Evolutionary conservation across 2,329 filamentous ascomycete species (phyloP).

Genomic region (Aspergillus neotritici): DNA sequence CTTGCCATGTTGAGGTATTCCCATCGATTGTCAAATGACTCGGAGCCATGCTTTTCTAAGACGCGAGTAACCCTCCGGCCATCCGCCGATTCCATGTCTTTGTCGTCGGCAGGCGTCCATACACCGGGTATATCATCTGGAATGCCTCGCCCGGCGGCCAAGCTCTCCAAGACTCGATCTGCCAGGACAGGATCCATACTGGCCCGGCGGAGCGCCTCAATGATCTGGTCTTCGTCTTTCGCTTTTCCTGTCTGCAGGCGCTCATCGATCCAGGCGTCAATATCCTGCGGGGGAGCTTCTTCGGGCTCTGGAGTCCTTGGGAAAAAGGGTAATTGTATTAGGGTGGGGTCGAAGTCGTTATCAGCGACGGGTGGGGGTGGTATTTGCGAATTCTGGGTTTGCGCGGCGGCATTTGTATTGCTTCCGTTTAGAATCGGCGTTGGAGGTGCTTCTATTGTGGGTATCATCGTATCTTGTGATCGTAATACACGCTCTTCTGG

Average conservation of each 20-base stretch:
- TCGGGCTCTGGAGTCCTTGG: constrained; percentile 15
- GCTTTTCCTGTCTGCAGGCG: constrained; percentile 26
- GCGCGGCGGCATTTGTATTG: neutral
- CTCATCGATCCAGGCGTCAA: constrained; percentile 38
- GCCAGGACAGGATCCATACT: constrained; percentile 38
- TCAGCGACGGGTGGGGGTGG: constrained; percentile 5
- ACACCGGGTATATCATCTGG: constrained; percentile 40
- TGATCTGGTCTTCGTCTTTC: constrained; percentile 25
- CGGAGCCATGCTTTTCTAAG: constrained; percentile 42
- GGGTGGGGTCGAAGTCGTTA: constrained; percentile 15
- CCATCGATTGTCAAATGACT: constrained; percentile 30
- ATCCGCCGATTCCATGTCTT: constrained; percentile 30
- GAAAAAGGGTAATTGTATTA: constrained; percentile 29
- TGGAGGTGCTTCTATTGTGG: too few species aligned
- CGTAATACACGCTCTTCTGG: too few species aligned
- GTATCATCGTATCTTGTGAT: too few species aligned
- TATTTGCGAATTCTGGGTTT: neutral
- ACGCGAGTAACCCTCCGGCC: constrained; percentile 30
- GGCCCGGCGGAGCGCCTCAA: constrained; percentile 34
- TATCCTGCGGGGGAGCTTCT: constrained; percentile 16
- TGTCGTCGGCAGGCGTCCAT: constrained; percentile 45
- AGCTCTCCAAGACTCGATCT: constrained; percentile 29
- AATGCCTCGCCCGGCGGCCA: constrained; percentile 29
- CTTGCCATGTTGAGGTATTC: constrained; percentile 31
- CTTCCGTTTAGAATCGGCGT: neutral